phyloP scores from a whole-genome alignment of 2,329 filamentous ascomycete species.

The Blastomyces gilchristii region DNA sequence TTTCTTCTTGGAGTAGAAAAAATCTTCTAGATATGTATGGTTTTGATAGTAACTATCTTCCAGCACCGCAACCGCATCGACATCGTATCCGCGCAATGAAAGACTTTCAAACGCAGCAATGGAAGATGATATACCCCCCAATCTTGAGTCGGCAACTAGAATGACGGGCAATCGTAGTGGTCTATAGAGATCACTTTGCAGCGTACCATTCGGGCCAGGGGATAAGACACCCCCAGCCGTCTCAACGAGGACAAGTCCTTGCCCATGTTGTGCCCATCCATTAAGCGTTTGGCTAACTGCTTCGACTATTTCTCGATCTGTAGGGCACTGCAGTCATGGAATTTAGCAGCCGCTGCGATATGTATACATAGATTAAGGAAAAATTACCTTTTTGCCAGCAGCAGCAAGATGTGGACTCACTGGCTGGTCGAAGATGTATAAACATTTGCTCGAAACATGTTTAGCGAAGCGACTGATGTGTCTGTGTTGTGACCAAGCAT shows the following conservation, averaged over 20 bases:
- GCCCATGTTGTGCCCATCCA: constrained; percentile 15
- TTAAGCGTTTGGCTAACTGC: constrained; percentile 39
- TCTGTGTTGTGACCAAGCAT: constrained; percentile 29
- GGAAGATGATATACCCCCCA: constrained; percentile 71
- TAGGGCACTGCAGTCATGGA: constrained; percentile 33
- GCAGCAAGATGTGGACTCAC: constrained; percentile 72
- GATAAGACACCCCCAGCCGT: constrained; percentile 77
- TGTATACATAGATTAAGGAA: not conserved
- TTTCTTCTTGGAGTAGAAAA: constrained; percentile 49
- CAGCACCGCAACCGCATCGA: constrained; percentile 61
- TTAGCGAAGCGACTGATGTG: constrained; percentile 54
- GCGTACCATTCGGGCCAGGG: constrained; percentile 62
- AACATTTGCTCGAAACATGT: constrained; percentile 47
- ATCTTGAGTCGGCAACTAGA: constrained; percentile 61
- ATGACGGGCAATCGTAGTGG: constrained; percentile 63
- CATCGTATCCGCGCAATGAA: constrained; percentile 65
- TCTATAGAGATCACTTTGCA: constrained; percentile 68
- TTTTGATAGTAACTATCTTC: constrained; percentile 57
- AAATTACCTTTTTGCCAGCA: constrained; percentile 36
- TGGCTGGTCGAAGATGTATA: constrained; percentile 63
- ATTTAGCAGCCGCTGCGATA: not conserved
- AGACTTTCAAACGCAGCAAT: constrained; percentile 74
- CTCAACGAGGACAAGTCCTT: constrained; percentile 43
- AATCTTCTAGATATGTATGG: constrained; percentile 54
- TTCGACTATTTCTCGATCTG: constrained; percentile 44